Conservation (phyloP, 768 basidiomycete genomes). For the Pseudohyphozyma bogoriensis region DNA sequence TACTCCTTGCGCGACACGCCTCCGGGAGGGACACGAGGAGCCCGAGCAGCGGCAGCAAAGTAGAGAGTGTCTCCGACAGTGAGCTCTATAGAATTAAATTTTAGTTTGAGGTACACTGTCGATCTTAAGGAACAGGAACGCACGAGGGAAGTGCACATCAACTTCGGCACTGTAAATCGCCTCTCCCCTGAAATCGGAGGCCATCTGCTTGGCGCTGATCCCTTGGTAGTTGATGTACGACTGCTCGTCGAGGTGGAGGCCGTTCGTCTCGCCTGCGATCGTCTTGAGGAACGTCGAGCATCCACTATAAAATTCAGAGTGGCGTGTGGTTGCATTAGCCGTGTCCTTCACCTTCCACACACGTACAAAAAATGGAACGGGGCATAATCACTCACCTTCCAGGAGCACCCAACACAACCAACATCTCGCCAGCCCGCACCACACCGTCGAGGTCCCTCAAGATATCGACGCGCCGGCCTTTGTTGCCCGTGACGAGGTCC, state of each 20-base stretch:
- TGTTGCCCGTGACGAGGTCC: conserved; percentile 20
- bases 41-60: conserved; percentile 27
- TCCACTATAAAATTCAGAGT: conserved; percentile 29
- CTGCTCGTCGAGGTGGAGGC: conserved; percentile 33
- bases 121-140: conserved; percentile 59
- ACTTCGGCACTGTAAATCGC: conserved; percentile 49
- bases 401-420: conserved; percentile 37
- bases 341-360: background rate
- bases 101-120: background rate
- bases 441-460: conserved; percentile 36
- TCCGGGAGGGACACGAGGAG: conserved; percentile 35
- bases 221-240: conserved; percentile 38
- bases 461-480: conserved; percentile 36
- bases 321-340: background rate
- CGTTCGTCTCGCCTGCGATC: conserved; percentile 38
- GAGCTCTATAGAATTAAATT: conserved; percentile 49
- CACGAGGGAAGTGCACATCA: conserved; percentile 73
- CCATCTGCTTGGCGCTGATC: conserved; percentile 37
- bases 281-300: conserved; percentile 39
- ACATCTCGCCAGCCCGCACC: conserved; percentile 37
- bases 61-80: conserved; percentile 36
- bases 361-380: background rate
- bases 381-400: conserved; percentile 32
- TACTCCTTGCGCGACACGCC: conserved; percentile 38
- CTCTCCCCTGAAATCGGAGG: conserved; percentile 36